A percentile compares a stretch with the other conserved stretches of the same genome.
phyloP scores from a whole-genome alignment of 371 early-diverging fungal genomes.

The Batrachochytrium dendrobatidis region DNA sequence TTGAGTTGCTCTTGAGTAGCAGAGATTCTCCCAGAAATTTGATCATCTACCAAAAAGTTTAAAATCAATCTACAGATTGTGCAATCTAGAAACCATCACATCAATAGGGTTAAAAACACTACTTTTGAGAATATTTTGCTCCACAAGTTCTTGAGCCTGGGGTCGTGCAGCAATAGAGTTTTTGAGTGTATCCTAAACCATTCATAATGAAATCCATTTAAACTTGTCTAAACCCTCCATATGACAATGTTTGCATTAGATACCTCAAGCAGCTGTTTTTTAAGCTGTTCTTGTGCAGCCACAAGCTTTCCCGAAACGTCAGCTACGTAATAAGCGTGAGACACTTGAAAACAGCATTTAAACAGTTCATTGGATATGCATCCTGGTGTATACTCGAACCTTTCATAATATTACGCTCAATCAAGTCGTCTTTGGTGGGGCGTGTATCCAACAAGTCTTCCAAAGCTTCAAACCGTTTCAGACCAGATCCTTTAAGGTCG shows the following conservation, averaged over 20 bases:
- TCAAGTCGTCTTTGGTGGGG: conserved; percentile 3
- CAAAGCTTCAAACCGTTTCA: conserved; percentile 6
- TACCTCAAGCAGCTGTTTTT: conserved; percentile 11
- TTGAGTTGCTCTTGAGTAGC: conserved; percentile 10
- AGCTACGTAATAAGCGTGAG: background rate
- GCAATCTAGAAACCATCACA: too few relatives aligned
- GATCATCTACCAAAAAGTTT: too few relatives aligned
- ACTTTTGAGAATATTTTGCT: conserved; percentile 1
- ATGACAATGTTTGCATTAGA: background rate
- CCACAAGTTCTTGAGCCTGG: background rate
- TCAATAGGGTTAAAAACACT: too few relatives aligned
- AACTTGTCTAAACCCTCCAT: background rate
- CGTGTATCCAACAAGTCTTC: conserved; percentile 9
- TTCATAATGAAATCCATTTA: background rate
- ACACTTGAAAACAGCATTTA: background rate
- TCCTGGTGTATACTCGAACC: background rate
- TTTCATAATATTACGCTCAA: conserved; percentile 8
- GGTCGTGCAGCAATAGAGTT: background rate
- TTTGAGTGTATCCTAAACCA: conserved; percentile 1
- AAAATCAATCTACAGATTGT: too few relatives aligned
- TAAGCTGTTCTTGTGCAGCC: conserved; percentile 9
- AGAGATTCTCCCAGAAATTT: background rate
- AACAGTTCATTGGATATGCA: too few relatives aligned
- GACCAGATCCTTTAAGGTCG: background rate
- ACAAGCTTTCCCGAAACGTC: background rate